Base-by-base conservation (phyloP, 73 alveolate species). In the Uronychia setigera region DNA sequence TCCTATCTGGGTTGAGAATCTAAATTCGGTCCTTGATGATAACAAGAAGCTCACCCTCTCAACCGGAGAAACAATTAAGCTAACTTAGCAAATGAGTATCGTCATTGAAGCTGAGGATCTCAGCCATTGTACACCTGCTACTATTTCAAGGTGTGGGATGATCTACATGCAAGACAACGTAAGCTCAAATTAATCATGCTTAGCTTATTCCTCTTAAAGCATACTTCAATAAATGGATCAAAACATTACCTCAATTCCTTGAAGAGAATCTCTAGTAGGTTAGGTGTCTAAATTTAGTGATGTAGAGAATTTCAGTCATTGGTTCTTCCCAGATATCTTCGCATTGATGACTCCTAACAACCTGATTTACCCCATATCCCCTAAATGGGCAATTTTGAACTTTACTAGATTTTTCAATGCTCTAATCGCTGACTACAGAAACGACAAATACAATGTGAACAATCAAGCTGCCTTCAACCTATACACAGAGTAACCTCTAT, bases 171-270 rank as follows among this genome's bases (percentile, higher is more conserved):
- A 92, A 60, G 96, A 98, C 76, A 92, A 93, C 30, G 78, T 26
- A 67, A 26, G 32, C 5, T 67, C 14, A 5, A 13, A 26, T 14
- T 25, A 5, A 1, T 26, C 32, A 67, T 13, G 32, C 5, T 26
- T 9, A 81, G n/a, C n/a, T 80, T 9, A 86, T 93, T 84, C 88
- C 94, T 82, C 96, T 86, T 27, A 88, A 97, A 59, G 98, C 99
- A 0, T 81, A 94, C 67, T 88, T 96, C 74, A 88, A 91, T 30
- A 87, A 94, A 80, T 98, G 99, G 99, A 83, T 97, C 34, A 91
- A 92, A 79, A 86, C 90, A 77, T 93, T 97, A 32, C 97, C 99
- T 75, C 87, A 35, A 19, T 75, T 83, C 13, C 80, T 92, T 25
- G 92, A 78, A 1, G 85, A 84, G 19, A 26, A 84, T 19, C 19